phyloP scores from a whole-genome alignment of 2,329 filamentous ascomycete genomes.

The Lasiodiplodia sp. region DNA sequence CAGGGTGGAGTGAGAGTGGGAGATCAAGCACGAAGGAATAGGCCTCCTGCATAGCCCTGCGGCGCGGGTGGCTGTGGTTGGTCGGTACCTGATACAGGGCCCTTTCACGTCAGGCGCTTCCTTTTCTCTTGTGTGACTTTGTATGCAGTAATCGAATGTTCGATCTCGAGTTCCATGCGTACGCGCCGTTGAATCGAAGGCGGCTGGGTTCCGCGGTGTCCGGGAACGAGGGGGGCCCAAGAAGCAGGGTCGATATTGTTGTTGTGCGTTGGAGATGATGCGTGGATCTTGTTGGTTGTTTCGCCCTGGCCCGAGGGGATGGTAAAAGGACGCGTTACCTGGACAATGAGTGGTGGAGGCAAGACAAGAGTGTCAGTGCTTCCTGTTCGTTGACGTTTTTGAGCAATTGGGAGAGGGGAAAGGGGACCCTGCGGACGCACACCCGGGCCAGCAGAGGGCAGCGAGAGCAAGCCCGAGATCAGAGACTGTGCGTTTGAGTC shows the following conservation, averaged over 20 bases:
- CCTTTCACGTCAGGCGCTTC: neutral
- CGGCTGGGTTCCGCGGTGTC: neutral
- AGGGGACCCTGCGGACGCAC: neutral
- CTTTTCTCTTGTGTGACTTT: neutral
- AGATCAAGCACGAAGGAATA: neutral
- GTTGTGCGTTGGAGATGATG: neutral
- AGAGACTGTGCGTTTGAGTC: neutral
- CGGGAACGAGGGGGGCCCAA: neutral
- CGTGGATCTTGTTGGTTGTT: neutral
- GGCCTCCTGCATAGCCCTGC: neutral
- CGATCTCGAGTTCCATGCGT: constrained; percentile 17
- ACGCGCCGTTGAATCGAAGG: neutral
- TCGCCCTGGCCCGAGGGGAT: neutral
- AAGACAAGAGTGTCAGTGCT: constrained; percentile 11
- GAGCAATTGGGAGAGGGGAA: neutral
- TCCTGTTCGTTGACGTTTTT: constrained; percentile 13
- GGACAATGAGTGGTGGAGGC: neutral
- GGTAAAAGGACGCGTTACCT: neutral
- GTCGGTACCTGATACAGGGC: neutral
- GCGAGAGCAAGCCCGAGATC: constrained; percentile 4
- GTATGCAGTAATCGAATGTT: constrained; percentile 21
- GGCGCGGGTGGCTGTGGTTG: neutral
- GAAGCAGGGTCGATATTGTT: neutral
- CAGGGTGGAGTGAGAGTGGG: neutral
- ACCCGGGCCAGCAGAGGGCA: constrained; percentile 1